Base-by-base conservation (phyloP, 192 early-diverging fungal species). In the Entomortierella beljakovae region DNA sequence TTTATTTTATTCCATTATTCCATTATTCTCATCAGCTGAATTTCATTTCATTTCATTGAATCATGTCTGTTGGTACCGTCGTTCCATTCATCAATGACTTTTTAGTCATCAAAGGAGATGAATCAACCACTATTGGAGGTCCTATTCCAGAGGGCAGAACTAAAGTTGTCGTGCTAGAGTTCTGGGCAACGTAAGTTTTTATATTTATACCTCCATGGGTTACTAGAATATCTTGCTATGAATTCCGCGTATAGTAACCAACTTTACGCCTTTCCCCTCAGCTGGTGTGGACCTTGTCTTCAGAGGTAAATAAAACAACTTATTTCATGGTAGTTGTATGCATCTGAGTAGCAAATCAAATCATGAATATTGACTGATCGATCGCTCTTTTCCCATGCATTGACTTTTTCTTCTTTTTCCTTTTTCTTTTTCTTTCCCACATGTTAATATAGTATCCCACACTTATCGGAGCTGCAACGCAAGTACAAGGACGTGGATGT, bases 401-500 rank as follows among this genome's bases (percentile, higher is more conserved):
- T n/a, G n/a, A n/a, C n/a, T n/a, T n/a, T n/a, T n/a, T n/a, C n/a
- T n/a, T n/a, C n/a, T n/a, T n/a, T n/a, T n/a, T n/a, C n/a, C n/a
- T n/a, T n/a, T 33, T 15, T 68, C 22, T 22, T 38, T 68, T 23
- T 58, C 25, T 26, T 2, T 48, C 11, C 5, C 56, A 18, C 23
- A n/a, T 50, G 18, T 34, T 48, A 51, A 52, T 34, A 62, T 60
- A 81, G 82, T 32, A 87, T 87, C 51, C 86, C 86, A 32, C 80
- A 80, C 55, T 53, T 88, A 1, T 80, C 85, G 6, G 79, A 86
- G 28, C 59, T 89, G 18, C 81, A 81, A 35, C 68, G 80, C 33
- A 85, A 86, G 64, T 89, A 83, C 79, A 66, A 64, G 38, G 66
- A 79, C 55, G 80, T 74, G 25, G 80, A 83, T 48, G 82, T 89